Evolutionary conservation across 2,329 filamentous ascomycete genomes (phyloP).

Genomic region (Beauveria brongniartii): DNA sequence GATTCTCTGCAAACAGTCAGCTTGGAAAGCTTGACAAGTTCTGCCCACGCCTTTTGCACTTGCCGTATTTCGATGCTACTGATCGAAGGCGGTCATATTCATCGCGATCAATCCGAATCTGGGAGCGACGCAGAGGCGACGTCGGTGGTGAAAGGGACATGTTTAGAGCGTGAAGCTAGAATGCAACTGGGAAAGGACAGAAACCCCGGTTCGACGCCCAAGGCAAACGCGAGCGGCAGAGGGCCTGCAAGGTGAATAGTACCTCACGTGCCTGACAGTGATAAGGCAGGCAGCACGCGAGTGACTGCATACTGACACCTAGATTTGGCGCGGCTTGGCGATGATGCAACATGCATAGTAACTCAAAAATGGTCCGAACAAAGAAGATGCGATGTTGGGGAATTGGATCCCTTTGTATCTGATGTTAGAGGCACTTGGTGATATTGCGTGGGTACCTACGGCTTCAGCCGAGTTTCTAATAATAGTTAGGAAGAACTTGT

Average conservation of each 20-base stretch:
- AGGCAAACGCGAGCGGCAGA: not conserved
- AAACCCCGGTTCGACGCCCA: not conserved
- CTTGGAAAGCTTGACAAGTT: not conserved
- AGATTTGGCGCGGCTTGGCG: not conserved
- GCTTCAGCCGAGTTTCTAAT: conserved; percentile 2
- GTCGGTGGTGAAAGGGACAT: conserved; percentile 1
- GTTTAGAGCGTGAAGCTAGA: not conserved
- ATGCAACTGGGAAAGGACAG: not conserved
- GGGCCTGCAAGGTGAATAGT: conserved; percentile 2
- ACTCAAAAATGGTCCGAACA: not conserved
- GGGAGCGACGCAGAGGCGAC: not conserved
- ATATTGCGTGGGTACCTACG: not conserved
- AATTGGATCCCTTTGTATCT: not conserved
- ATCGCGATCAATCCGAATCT: conserved; percentile 1
- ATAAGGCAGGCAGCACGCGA: conserved; percentile 1
- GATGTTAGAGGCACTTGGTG: not conserved
- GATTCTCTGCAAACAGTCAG: conserved; percentile 25
- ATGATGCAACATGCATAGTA: not conserved
- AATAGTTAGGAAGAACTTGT: not conserved
- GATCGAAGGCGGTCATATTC: conserved; percentile 8
- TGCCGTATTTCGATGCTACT: conserved; percentile 7
- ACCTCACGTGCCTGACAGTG: conserved; percentile 8
- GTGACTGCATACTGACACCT: not conserved
- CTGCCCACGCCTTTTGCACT: not conserved
- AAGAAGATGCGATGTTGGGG: not conserved